Base-by-base conservation (phyloP, 805 yeast genomes). In the Ogataea glucozyma region DNA sequence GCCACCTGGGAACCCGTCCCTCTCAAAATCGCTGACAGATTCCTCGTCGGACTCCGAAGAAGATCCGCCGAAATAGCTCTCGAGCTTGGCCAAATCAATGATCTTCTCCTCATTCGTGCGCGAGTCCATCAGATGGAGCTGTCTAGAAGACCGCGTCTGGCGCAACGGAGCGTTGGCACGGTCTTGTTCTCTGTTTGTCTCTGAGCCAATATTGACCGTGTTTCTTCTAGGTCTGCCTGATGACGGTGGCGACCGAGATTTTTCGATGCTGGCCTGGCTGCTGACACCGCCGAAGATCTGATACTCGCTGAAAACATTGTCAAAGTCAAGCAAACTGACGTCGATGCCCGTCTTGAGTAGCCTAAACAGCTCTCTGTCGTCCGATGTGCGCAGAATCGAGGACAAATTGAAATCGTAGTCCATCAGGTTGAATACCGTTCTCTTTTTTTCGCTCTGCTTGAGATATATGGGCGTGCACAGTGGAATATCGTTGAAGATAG, bases 401-500 rank as follows among this genome's bases (percentile, higher is more conserved):
- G 54, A 47, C n/a, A 64, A 41, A 40, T 58, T 62, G 43, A 61
- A 60, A 40, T 64, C 67, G 41, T 61, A 62, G 41, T 64, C 69
- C 60, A 57, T 62, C 26, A 62, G 46, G 12, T 47, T 53, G 46
- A 62, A 63, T 2, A 54, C 44, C 6, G 60, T 47, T 27, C 64
- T 44, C 18, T 52, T 44, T 3, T 40, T 30, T 4, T 41, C 49
- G 2, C 58, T 51, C 40, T 61, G 66, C 36, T 58, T 62, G 23
- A 64, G 47, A 41, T 63, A 65, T 6, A 63, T 56, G 30, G 70
- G 69, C 2, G 60, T 54, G 33, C 63, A 56, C 27, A 70, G 43
- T 5, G 76, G 76, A 9, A 71, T 61, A 44, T 72, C 75, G 40
- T 57, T 62, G 52, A 62, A 69, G 11, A 71, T 44, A 0, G 73